A percentile compares a stretch with the other conserved stretches of the same genome.
Conservation (phyloP, 2,329 filamentous ascomycete genomes). For the Sporothrix inflata region DNA sequence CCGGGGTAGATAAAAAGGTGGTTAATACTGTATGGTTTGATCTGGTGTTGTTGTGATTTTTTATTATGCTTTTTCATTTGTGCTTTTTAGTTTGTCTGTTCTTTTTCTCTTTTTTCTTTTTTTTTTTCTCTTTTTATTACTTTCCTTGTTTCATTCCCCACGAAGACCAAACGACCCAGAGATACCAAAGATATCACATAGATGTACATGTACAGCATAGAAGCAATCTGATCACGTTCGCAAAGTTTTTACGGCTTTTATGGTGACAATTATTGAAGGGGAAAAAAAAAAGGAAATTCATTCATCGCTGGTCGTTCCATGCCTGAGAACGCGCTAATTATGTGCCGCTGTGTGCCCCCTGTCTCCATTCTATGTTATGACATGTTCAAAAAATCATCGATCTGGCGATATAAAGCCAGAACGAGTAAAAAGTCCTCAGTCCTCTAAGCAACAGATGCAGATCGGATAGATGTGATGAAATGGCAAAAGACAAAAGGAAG, state of each 20-base stretch:
- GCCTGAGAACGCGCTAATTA: slow-evolving; percentile 14
- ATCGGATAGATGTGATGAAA: neutral
- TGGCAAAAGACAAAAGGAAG: neutral
- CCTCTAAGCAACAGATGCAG: neutral
- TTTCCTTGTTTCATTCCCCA: neutral
- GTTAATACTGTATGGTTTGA: neutral
- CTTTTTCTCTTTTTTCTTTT: neutral
- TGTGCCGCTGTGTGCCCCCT: slow-evolving; percentile 13
- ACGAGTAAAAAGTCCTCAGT: neutral
- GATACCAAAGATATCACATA: slow-evolving; percentile 17
- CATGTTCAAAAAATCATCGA: neutral
- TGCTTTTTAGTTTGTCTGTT: neutral
- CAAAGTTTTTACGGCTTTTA: neutral
- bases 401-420: neutral
- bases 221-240: neutral
- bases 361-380: slow-evolving; percentile 20
- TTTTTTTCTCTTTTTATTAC: neutral
- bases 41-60: neutral
- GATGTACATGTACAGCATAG: slow-evolving; percentile 5
- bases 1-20: neutral
- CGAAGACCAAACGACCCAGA: slow-evolving; percentile 14
- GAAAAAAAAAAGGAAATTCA: neutral
- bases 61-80: neutral
- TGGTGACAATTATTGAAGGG: neutral
- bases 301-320: slow-evolving; percentile 23